Percentiles rank a stretch among this genome's conserved stretches.
phyloP scores from a whole-genome alignment of 345 rosid species.

The Camelina neglecta region DNA sequence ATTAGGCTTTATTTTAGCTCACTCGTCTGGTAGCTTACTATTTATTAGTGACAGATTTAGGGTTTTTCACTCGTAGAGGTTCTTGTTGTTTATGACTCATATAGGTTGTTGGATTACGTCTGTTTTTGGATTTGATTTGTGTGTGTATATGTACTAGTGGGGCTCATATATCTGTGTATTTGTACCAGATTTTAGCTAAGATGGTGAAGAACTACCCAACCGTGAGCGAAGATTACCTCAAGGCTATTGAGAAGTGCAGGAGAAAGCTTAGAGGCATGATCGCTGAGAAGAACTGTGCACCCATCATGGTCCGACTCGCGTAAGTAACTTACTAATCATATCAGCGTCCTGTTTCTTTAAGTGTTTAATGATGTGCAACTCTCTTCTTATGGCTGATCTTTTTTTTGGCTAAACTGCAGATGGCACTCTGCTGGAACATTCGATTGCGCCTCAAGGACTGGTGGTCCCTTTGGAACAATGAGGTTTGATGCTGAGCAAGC shows the following conservation, averaged over 20 bases:
- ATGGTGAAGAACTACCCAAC: slow-evolving; percentile 88
- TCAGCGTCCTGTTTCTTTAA: background rate
- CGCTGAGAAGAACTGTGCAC: slow-evolving; percentile 93
- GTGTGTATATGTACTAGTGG: background rate
- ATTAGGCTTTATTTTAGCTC: slow-evolving; percentile 13
- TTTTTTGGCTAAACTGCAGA: slow-evolving; percentile 43
- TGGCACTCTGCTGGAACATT: slow-evolving; percentile 99
- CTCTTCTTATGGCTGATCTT: slow-evolving; percentile 6
- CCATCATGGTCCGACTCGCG: slow-evolving; percentile 94
- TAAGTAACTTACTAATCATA: slow-evolving; percentile 37
- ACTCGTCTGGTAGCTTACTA: background rate
- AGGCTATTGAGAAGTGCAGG: slow-evolving; percentile 80
- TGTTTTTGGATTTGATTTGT: slow-evolving; percentile 11
- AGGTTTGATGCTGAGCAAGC: slow-evolving; percentile 65
- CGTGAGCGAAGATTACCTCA: slow-evolving; percentile 78
- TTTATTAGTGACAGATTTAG: slow-evolving; percentile 5
- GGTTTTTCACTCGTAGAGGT: background rate
- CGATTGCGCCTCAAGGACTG: slow-evolving; percentile 78
- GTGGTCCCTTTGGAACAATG: slow-evolving; percentile 97
- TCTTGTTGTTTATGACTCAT: slow-evolving; percentile 4
- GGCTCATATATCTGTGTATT: background rate
- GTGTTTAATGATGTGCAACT: background rate
- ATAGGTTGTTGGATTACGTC: background rate
- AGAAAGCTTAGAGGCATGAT: slow-evolving; percentile 86
- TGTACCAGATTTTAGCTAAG: slow-evolving; percentile 28